These are phyloP conservation scores for Cyclanthera cordifolia DNA, from an alignment of 306 rosid genomes.

Conservation along the genomic window DNA sequence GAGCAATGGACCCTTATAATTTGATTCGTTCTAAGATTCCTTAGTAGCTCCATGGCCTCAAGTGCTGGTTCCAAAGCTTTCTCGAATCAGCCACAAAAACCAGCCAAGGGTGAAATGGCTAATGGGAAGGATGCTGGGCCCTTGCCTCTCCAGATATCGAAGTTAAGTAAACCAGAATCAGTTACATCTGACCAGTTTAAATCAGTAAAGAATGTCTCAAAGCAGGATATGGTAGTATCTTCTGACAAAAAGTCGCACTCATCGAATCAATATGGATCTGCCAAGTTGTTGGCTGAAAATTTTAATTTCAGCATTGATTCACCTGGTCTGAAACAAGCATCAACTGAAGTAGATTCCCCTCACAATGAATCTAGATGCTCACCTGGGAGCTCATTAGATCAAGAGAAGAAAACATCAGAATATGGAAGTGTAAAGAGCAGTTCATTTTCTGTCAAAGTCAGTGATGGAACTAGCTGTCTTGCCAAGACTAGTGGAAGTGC, in stretches of 20 bases:
- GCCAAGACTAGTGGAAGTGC: constrained; percentile 89
- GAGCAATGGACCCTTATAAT: constrained; percentile 23
- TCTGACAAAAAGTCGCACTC: constrained; percentile 33
- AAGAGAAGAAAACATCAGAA: constrained; percentile 69
- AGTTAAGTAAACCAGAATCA: constrained; percentile 31
- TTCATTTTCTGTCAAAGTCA: constrained; percentile 73
- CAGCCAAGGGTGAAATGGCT: constrained; percentile 30
- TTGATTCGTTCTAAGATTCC: constrained; percentile 24
- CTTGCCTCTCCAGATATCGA: constrained; percentile 22
- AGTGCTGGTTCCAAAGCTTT: constrained; percentile 39
- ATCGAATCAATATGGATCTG: constrained; percentile 32
- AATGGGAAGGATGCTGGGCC: constrained; percentile 38
- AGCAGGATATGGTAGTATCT: constrained; percentile 34
- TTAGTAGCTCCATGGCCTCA: constrained; percentile 52
- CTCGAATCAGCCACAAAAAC: constrained; percentile 39
- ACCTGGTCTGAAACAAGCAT: constrained; percentile 31
- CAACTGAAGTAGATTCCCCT: constrained; percentile 29
- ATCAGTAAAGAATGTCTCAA: constrained; percentile 28
- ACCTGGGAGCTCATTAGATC: constrained; percentile 44
- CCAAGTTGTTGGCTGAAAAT: constrained; percentile 45
- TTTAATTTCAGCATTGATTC: constrained; percentile 38
- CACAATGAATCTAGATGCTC: constrained; percentile 46
- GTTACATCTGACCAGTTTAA: constrained; percentile 27
- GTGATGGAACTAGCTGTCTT: constrained; percentile 77
- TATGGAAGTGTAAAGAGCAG: constrained; percentile 72